phyloP scores from a whole-genome alignment of 2,329 filamentous ascomycete species.

The Leptographium flavum region DNA sequence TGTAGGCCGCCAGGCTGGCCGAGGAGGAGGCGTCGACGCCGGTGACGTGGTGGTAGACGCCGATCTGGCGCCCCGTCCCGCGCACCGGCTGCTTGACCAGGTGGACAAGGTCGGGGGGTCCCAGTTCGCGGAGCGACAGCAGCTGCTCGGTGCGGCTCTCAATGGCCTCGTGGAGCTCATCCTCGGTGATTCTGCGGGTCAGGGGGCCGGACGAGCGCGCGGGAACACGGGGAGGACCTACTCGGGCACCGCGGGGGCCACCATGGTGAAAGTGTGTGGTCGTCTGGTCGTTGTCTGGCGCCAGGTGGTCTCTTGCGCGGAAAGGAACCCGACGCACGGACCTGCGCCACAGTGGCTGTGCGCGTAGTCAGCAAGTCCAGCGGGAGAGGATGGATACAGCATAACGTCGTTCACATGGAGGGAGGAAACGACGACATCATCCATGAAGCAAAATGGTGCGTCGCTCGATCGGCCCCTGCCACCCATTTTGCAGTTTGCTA shows the following conservation, averaged over 20 bases:
- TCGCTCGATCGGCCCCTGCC: too few relatives aligned
- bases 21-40: slow-evolving; percentile 96
- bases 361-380: too few relatives aligned
- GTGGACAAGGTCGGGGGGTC: slow-evolving; percentile 90
- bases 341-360: background rate
- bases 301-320: too few relatives aligned
- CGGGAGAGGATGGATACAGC: too few relatives aligned
- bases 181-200: slow-evolving; percentile 67
- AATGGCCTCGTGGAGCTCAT: slow-evolving; percentile 80
- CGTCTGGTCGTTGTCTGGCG: too few relatives aligned
- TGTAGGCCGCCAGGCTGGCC: slow-evolving; percentile 90
- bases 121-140: slow-evolving; percentile 74
- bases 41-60: slow-evolving; percentile 95
- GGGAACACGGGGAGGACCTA: slow-evolving; percentile 26
- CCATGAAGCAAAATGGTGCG: background rate
- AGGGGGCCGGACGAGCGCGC: background rate
- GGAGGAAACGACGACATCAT: too few relatives aligned
- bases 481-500: too few relatives aligned
- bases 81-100: slow-evolving; percentile 61
- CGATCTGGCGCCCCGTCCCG: slow-evolving; percentile 51
- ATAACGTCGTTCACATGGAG: background rate
- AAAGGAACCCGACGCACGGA: too few relatives aligned
- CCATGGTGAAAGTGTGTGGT: slow-evolving; percentile 36
- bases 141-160: slow-evolving; percentile 87
- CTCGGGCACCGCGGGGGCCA: slow-evolving; percentile 64